Evolutionary conservation across 2,329 filamentous ascomycete species (phyloP), one percentile per base, ranked within the genome.

Genomic region (Cordyceps militaris): DNA sequence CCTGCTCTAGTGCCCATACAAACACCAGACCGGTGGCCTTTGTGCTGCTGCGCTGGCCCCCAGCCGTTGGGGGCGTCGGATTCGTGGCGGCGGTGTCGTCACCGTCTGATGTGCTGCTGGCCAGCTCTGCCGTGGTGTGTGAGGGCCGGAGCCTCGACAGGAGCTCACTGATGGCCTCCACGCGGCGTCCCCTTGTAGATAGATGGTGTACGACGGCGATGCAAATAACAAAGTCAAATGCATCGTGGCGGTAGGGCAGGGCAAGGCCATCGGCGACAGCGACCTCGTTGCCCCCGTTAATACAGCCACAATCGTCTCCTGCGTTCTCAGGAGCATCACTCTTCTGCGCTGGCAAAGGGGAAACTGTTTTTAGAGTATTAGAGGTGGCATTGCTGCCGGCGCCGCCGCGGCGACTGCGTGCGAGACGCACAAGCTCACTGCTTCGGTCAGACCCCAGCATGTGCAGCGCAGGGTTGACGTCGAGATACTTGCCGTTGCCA

Each of bases 1-100:
- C 86, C 74, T 99, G 94, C 78, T 99, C 94, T 21, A 99, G 79
- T 1, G 94, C 94, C 94, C 94, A 97, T 19, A 95, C 93, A 70
- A 94, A 97, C 53, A 97, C 79, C 58, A 97, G 76, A 16, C 88
- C 87, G 69, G 80, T 84, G 1, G 90, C 91, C 16, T 42, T 38
- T 13, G 14, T 56, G 53, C 13, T 23, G 11, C 5, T 34, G 2
- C 74, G 60, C 56, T 66, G 32, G 16, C 24, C 44, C 14, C 40
- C 60, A 21, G 63, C 54, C 13, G 65, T 28, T 4, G 38, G 7
- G 24, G n/a, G 23, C n/a, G 28, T 46, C 19, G 6, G 3, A 32
- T 28, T 23, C 16, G 28, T 28, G 24, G 8, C 28, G n/a, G n/a
- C 19, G 7, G 34, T 5, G 65, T 24, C 71, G 4, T 32, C 10